Percentiles rank a stretch among this genome's conserved stretches.
These are phyloP conservation scores for Geosmithia morbida DNA, from an alignment of 2,329 filamentous ascomycete genomes.

Conservation along the genomic window DNA sequence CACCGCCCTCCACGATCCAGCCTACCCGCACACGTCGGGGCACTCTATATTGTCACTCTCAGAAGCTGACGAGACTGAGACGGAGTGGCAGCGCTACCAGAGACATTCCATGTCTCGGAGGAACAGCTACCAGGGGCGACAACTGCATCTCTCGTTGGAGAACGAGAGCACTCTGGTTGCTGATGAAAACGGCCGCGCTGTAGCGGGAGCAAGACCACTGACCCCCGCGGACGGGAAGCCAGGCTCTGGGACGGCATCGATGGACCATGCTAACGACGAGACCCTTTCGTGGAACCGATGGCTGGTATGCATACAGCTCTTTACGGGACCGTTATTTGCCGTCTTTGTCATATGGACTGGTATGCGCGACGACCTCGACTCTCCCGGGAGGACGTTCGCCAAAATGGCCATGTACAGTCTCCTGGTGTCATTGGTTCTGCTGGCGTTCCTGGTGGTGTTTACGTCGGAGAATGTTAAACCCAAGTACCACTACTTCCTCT, in stretches of 20 bases:
- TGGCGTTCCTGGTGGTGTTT: conserved; percentile 51
- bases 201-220: neutral
- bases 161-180: conserved; percentile 8
- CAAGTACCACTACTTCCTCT: conserved; percentile 63
- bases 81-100: conserved; percentile 46
- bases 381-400: conserved; percentile 34
- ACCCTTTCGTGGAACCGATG: conserved; percentile 72
- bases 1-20: conserved; percentile 7
- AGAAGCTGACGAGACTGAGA: conserved; percentile 22
- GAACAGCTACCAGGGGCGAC: conserved; percentile 7
- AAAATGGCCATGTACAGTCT: conserved; percentile 50
- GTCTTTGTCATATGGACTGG: conserved; percentile 64
- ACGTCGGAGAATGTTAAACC: conserved; percentile 56
- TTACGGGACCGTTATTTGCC: conserved; percentile 76
- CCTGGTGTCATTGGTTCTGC: conserved; percentile 49
- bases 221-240: conserved; percentile 7
- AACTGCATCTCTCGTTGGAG: conserved; percentile 6
- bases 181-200: conserved; percentile 4
- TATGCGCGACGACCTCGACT: conserved; percentile 40
- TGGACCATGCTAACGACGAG: conserved; percentile 20
- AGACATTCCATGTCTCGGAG: conserved; percentile 24
- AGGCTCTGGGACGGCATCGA: conserved; percentile 16
- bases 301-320: conserved; percentile 74
- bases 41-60: neutral
- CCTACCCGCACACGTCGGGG: neutral